These are phyloP conservation scores for Aspergillus fumigatiaffinis DNA, from an alignment of 2,329 filamentous ascomycete genomes.

Conservation along the genomic window DNA sequence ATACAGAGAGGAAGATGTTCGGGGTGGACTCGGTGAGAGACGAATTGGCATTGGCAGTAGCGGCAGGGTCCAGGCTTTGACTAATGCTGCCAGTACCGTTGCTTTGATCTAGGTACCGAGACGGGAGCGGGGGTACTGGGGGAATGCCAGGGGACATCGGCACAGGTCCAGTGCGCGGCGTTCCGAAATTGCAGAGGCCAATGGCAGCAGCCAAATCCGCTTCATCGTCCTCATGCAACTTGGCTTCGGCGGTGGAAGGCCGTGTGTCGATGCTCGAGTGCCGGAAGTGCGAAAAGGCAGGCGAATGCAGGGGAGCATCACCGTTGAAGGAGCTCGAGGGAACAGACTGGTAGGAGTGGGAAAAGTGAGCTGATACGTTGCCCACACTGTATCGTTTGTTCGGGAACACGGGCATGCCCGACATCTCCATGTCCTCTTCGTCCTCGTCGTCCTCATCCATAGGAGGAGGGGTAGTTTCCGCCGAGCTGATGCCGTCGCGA, in stretches of 20 bases:
- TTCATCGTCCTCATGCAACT: slow-evolving; percentile 73
- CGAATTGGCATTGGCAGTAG: slow-evolving; percentile 22
- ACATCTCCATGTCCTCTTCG: slow-evolving; percentile 33
- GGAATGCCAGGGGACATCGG: slow-evolving; percentile 69
- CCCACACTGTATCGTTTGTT: slow-evolving; percentile 55
- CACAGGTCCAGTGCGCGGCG: slow-evolving; percentile 63
- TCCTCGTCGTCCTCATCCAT: slow-evolving; percentile 53
- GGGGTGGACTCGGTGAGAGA: slow-evolving; percentile 35
- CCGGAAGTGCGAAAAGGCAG: slow-evolving; percentile 57
- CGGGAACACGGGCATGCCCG: slow-evolving; percentile 49
- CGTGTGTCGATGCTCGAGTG: slow-evolving; percentile 72
- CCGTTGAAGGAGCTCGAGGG: slow-evolving; percentile 55
- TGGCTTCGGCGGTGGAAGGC: slow-evolving; percentile 74
- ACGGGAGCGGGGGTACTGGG: slow-evolving; percentile 81
- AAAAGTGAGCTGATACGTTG: slow-evolving; percentile 49
- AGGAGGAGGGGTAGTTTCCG: slow-evolving; percentile 88
- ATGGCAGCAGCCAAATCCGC: slow-evolving; percentile 85
- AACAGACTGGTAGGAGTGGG: slow-evolving; percentile 76
- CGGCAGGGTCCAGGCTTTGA: slow-evolving; percentile 47
- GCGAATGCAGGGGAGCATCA: slow-evolving; percentile 47
- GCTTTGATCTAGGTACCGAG: slow-evolving; percentile 65
- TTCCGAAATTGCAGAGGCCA: slow-evolving; percentile 83
- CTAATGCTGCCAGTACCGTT: slow-evolving; percentile 62
- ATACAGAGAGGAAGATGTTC: slow-evolving; percentile 40
- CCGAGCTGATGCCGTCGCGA: slow-evolving; percentile 72